A percentile compares a stretch with the other conserved stretches of the same genome.
Conservation (phyloP, 2,329 filamentous ascomycete genomes). For the Pseudogymnoascus sp. region DNA sequence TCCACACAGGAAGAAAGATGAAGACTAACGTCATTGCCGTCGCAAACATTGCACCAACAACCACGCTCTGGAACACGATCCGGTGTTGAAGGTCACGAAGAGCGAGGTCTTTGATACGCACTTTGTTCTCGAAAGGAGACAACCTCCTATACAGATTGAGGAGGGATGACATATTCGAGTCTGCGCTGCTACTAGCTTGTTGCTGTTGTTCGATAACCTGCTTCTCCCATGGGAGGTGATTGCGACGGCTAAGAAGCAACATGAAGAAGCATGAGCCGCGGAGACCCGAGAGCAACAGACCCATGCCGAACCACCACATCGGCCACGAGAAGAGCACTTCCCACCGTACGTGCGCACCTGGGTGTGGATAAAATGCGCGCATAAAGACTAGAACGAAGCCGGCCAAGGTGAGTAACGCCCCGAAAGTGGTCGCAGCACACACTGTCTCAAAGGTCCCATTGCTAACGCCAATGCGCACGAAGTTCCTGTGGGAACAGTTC, state of each 20-base stretch:
- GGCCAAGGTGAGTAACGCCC: slow-evolving; percentile 33
- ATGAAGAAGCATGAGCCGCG: slow-evolving; percentile 42
- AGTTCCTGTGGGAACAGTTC: slow-evolving; percentile 42
- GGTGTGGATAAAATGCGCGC: slow-evolving; percentile 28
- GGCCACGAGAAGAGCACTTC: slow-evolving; percentile 38
- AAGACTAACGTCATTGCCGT: slow-evolving; percentile 12
- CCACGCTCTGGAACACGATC: not conserved
- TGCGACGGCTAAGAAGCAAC: slow-evolving; percentile 38
- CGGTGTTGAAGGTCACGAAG: not conserved
- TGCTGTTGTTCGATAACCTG: slow-evolving; percentile 18
- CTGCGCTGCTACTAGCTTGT: slow-evolving; percentile 14
- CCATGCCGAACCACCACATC: slow-evolving; percentile 39
- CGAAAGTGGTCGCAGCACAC: slow-evolving; percentile 38
- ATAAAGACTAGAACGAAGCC: slow-evolving; percentile 36
- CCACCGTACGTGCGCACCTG: slow-evolving; percentile 31
- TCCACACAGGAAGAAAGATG: slow-evolving; percentile 1
- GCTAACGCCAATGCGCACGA: slow-evolving; percentile 46
- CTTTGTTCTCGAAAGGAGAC: not conserved
- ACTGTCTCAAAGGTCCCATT: slow-evolving; percentile 44
- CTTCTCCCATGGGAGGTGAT: slow-evolving; percentile 41
- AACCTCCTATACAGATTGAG: not conserved
- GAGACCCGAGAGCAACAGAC: slow-evolving; percentile 37
- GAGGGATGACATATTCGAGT: not conserved
- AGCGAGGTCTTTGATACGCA: not conserved
- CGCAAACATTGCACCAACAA: not conserved